Evolutionary conservation across 139 green algal species (phyloP).

Genomic region (Coelastrella sp.): DNA sequence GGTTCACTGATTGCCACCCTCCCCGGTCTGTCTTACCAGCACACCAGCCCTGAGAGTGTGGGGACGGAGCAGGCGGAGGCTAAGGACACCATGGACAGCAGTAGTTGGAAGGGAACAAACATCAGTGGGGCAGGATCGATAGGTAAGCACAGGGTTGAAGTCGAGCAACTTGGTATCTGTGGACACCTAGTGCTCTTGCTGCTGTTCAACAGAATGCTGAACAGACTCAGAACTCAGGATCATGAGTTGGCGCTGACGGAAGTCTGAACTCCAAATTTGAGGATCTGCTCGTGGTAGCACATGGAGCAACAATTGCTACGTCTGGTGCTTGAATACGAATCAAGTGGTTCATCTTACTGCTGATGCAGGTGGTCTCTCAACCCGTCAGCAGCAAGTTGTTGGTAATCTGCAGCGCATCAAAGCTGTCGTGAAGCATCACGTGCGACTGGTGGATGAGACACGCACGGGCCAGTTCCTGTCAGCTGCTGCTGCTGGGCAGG

Average conservation of each 20-base stretch:
- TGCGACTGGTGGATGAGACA: slow-evolving; percentile 35
- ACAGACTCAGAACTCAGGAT: no score
- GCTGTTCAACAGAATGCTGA: no score
- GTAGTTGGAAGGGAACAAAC: slow-evolving; percentile 17
- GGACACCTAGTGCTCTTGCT: no score
- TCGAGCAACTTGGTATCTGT: not conserved
- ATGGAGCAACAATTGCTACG: no score
- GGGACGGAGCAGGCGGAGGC: not conserved
- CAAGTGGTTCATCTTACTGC: not conserved
- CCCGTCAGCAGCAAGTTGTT: slow-evolving; percentile 39
- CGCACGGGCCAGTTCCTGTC: slow-evolving; percentile 57
- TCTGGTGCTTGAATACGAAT: not conserved
- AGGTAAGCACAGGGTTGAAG: not conserved
- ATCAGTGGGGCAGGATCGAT: slow-evolving; percentile 14
- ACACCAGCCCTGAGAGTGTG: slow-evolving; percentile 27
- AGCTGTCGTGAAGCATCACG: slow-evolving; percentile 29
- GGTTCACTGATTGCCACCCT: slow-evolving; percentile 15
- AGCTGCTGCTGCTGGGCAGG: slow-evolving; percentile 46
- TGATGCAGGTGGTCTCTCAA: not conserved
- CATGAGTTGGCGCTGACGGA: no score
- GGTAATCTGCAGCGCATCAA: slow-evolving; percentile 39
- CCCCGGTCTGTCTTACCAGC: slow-evolving; percentile 30
- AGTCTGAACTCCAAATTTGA: no score
- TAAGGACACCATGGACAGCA: not conserved
- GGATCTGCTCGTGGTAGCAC: no score